Percentiles rank a stretch among this genome's conserved stretches.
phyloP scores from a whole-genome alignment of 1,284 basidiomycete genomes.

The Cutaneotrichosporon sp. region DNA sequence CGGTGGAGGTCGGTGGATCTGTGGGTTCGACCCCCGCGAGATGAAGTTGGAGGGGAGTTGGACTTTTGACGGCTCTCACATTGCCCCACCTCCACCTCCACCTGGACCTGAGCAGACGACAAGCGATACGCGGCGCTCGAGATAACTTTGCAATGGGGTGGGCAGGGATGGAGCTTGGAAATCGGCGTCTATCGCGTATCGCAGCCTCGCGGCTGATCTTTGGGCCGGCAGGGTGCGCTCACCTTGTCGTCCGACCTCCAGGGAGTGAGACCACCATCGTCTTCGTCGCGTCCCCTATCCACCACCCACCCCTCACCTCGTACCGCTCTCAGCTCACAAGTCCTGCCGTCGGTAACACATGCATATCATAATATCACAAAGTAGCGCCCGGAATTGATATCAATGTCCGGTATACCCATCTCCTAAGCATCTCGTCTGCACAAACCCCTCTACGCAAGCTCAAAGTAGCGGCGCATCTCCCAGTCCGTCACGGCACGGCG shows the following conservation, averaged over 20 bases:
- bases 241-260: too few species aligned
- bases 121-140: too few species aligned
- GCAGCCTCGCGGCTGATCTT: not conserved
- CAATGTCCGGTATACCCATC: not conserved
- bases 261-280: too few species aligned
- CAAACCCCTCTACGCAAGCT: conserved; percentile 64
- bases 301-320: too few species aligned
- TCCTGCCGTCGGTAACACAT: not conserved
- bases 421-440: not conserved
- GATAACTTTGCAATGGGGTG: not conserved
- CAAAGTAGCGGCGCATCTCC: conserved; percentile 88
- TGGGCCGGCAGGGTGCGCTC: not conserved
- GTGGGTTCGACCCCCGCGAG: not conserved
- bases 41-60: too few species aligned
- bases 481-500: conserved; percentile 88
- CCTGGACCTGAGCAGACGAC: too few species aligned
- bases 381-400: not conserved
- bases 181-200: not conserved
- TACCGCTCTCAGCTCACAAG: too few species aligned
- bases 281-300: too few species aligned
- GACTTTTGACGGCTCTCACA: not conserved
- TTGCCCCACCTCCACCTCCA: not conserved
- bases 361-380: not conserved
- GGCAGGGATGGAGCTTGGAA: too few species aligned
- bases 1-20: not conserved